Conservation (phyloP, 345 rosid genomes). For the Durio zibethinus region DNA sequence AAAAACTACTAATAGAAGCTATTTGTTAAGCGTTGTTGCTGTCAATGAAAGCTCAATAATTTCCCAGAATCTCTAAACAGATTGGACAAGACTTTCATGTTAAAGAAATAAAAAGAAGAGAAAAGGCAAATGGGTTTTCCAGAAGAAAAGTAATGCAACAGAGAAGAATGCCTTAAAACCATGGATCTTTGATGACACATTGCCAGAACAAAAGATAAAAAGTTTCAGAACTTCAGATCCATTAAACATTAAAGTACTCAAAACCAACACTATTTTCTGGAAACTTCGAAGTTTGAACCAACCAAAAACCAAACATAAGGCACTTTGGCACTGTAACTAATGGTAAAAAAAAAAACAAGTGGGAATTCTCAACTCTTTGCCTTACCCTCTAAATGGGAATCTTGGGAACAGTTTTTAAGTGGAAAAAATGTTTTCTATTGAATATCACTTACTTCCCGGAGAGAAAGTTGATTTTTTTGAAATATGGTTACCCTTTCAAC, state of each 20-base stretch:
- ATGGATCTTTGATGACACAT: conserved; percentile 23
- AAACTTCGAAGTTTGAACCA: conserved; percentile 8
- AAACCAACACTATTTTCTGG: neutral
- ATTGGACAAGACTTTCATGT: neutral
- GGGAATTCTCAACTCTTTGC: conserved; percentile 1
- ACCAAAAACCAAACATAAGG: neutral
- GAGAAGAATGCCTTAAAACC: conserved; percentile 26
- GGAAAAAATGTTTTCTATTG: neutral
- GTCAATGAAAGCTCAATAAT: conserved; percentile 13
- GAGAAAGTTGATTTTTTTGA: neutral
- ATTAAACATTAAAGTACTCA: conserved; percentile 7
- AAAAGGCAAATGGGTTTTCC: conserved; percentile 27
- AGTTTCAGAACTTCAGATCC: conserved; percentile 13
- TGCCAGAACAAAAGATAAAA: conserved; percentile 8
- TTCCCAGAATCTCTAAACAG: conserved; percentile 10
- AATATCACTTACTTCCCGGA: neutral
- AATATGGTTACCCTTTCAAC: conserved; percentile 6
- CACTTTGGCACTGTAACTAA: neutral
- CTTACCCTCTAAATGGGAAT: conserved; percentile 3
- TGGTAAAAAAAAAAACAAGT: neutral
- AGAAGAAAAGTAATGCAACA: conserved; percentile 15
- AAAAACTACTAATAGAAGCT: neutral
- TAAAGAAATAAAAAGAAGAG: neutral
- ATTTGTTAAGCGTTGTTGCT: neutral
- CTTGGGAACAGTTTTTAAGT: neutral